Conservation (phyloP, 192 early-diverging fungal genomes). For the Coemansia sp. region DNA sequence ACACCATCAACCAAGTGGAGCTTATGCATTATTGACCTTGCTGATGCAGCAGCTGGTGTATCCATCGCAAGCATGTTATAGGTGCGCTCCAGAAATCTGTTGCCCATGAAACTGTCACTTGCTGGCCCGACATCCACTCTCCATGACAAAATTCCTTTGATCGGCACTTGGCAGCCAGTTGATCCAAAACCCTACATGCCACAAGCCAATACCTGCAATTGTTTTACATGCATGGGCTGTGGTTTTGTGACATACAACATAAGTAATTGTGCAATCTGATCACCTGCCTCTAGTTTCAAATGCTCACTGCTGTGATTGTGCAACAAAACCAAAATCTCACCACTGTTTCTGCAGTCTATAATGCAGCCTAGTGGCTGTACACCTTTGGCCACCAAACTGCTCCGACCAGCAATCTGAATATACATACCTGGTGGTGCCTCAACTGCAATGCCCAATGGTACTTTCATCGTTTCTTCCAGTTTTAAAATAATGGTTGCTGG, state of each 20-base stretch:
- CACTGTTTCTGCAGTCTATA: neutral
- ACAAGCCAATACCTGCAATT: neutral
- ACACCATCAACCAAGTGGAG: conserved; percentile 1
- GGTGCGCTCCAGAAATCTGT: no score
- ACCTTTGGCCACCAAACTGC: conserved; percentile 6
- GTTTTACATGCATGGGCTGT: neutral
- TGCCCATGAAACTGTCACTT: no score
- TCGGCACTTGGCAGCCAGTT: neutral
- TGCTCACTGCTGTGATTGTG: neutral
- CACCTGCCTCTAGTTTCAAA: neutral
- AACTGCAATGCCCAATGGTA: conserved; percentile 2
- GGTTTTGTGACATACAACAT: neutral
- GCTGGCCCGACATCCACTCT: neutral
- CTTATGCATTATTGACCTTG: neutral
- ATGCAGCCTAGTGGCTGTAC: neutral
- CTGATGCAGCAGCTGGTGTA: no score
- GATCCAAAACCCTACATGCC: conserved; percentile 2
- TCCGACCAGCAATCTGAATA: neutral
- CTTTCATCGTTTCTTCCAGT: neutral
- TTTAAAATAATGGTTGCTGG: neutral
- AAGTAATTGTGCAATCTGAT: conserved; percentile 1
- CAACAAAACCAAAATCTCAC: conserved; percentile 2
- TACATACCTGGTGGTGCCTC: neutral
- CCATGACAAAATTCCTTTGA: neutral
- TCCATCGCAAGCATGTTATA: no score